phyloP scores from a whole-genome alignment of 495 filamentous ascomycete genomes.

The Xylaria longipes region DNA sequence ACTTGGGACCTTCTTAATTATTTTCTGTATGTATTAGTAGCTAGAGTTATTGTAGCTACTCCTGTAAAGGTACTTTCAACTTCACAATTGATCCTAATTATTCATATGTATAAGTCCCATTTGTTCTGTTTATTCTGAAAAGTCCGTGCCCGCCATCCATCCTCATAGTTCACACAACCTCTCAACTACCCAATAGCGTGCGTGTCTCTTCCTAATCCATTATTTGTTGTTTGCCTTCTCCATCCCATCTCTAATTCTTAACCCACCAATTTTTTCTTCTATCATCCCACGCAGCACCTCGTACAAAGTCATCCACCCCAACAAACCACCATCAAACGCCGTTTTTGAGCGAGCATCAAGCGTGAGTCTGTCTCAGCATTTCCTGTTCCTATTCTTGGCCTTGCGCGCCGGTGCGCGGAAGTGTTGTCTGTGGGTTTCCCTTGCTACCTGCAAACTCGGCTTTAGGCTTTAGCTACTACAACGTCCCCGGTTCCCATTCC shows the following conservation, averaged over 20 bases:
- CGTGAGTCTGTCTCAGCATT: not conserved
- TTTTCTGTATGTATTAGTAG: not conserved
- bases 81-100: not conserved
- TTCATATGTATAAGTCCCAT: not conserved
- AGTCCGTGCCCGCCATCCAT: not conserved
- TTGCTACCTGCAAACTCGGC: not conserved
- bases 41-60: not conserved
- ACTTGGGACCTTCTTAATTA: not conserved
- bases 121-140: constrained; percentile 3
- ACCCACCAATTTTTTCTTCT: not conserved
- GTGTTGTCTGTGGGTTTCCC: not conserved
- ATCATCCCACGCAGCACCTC: not conserved
- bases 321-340: not conserved
- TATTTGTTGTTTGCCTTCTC: not conserved
- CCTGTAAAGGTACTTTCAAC: not conserved
- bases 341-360: not conserved
- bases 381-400: not conserved
- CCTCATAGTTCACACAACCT: not conserved
- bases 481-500: not conserved
- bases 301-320: not conserved
- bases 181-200: not conserved
- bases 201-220: not conserved
- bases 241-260: not conserved
- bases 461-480: not conserved
- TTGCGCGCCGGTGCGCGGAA: not conserved